Percentiles rank a stretch among this genome's conserved stretches.
phyloP scores from a whole-genome alignment of 2,329 filamentous ascomycete genomes.

The Coleophoma crateriformis region DNA sequence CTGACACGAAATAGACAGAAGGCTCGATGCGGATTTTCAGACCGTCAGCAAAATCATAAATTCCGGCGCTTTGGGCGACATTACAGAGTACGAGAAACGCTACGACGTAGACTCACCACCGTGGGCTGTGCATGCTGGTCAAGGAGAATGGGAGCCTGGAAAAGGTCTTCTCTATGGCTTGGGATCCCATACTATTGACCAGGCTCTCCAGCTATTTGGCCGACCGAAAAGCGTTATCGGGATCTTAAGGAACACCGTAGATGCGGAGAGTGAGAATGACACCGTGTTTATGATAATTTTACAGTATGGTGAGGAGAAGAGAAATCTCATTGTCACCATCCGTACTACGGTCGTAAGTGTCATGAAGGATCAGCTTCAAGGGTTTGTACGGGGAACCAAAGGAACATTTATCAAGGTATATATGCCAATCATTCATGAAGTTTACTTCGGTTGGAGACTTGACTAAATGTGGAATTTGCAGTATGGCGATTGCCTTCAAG shows the following conservation, averaged over 20 bases:
- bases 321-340: constrained; percentile 26
- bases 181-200: constrained; percentile 33
- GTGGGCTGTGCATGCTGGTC: constrained; percentile 30
- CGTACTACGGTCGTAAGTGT: constrained; percentile 27
- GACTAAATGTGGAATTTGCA: no score
- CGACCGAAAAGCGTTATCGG: constrained; percentile 25
- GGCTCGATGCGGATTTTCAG: constrained; percentile 32
- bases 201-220: constrained; percentile 30
- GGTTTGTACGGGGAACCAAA: constrained; percentile 25
- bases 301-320: constrained; percentile 27
- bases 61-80: constrained; percentile 16
- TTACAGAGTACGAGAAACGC: constrained; percentile 28
- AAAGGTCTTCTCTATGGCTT: constrained; percentile 37
- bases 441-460: no score
- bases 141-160: constrained; percentile 29
- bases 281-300: constrained; percentile 28
- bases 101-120: constrained; percentile 33
- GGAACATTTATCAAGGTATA: constrained; percentile 31
- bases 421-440: no score
- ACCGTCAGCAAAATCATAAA: constrained; percentile 15
- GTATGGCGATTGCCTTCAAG: no score
- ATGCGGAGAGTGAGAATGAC: constrained; percentile 22
- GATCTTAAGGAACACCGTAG: constrained; percentile 22
- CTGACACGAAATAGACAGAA: constrained; percentile 18
- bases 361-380: constrained; percentile 26